Evolutionary conservation across 352 stramenopile genomes (phyloP).

Genomic region (Pythium phragmiticola): DNA sequence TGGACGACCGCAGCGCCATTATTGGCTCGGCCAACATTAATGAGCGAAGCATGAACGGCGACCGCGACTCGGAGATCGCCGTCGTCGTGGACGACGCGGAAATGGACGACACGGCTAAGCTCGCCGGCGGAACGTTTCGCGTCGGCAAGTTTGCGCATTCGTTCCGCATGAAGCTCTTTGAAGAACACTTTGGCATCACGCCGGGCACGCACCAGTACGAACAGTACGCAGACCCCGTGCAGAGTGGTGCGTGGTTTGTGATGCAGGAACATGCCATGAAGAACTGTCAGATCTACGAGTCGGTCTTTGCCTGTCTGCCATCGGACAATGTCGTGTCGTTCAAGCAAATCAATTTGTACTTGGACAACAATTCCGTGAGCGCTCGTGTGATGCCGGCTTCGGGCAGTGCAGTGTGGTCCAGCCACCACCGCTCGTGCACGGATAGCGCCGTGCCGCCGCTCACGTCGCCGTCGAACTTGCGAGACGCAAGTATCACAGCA

Average conservation of each 20-base stretch:
- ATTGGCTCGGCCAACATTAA: constrained; percentile 97
- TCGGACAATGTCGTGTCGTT: constrained; percentile 83
- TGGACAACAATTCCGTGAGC: constrained; percentile 46
- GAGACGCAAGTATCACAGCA: neutral
- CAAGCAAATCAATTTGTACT: constrained; percentile 59
- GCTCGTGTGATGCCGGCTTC: neutral
- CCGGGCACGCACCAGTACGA: constrained; percentile 41
- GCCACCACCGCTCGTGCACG: constrained; percentile 16
- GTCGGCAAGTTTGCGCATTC: constrained; percentile 83
- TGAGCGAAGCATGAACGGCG: constrained; percentile 92
- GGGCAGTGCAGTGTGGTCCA: neutral
- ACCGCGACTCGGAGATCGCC: constrained; percentile 88
- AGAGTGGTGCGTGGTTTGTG: constrained; percentile 58
- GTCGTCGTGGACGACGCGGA: constrained; percentile 82
- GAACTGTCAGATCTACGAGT: constrained; percentile 82
- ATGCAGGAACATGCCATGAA: constrained; percentile 51
- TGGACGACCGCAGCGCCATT: constrained; percentile 88
- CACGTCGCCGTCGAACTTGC: neutral
- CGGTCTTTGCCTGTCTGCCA: constrained; percentile 82
- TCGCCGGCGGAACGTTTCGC: constrained; percentile 42
- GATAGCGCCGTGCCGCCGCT: constrained; percentile 2
- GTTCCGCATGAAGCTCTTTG: constrained; percentile 84
- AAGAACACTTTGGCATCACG: constrained; percentile 69
- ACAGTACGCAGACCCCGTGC: constrained; percentile 50
- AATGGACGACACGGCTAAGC: constrained; percentile 75